A percentile compares a stretch with the other conserved stretches of the same genome.
These are phyloP conservation scores for Colletotrichum tabaci DNA, from an alignment of 2,329 filamentous ascomycete genomes.

Conservation along the genomic window DNA sequence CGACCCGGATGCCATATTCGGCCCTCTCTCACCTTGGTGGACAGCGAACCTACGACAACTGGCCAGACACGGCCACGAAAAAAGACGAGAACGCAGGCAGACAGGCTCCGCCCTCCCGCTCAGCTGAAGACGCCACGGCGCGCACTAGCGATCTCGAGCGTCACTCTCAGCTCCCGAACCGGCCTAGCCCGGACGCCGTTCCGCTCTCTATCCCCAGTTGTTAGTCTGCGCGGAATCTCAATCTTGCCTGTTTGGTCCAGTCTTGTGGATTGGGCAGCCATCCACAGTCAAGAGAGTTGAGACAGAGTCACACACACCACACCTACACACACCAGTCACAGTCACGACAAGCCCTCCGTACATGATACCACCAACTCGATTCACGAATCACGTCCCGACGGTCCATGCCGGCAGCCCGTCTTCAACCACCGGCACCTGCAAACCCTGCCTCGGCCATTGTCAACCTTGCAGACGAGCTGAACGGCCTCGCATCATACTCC, in stretches of 20 bases:
- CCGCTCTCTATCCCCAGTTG: conserved; percentile 23
- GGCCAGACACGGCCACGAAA: neutral
- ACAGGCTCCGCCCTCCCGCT: conserved; percentile 15
- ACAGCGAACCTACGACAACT: neutral
- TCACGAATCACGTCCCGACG: neutral
- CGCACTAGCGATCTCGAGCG: conserved; percentile 22
- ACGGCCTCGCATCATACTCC: neutral
- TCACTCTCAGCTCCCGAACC: conserved; percentile 31
- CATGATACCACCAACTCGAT: neutral
- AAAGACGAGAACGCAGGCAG: conserved; percentile 11
- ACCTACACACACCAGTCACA: conserved; percentile 1
- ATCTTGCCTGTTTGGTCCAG: neutral
- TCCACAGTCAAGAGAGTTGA: conserved; percentile 4
- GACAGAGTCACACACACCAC: neutral
- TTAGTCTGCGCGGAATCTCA: conserved; percentile 35
- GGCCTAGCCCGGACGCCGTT: conserved; percentile 35
- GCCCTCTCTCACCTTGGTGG: neutral
- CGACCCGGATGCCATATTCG: neutral
- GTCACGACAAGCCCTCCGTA: neutral
- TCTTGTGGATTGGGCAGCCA: neutral
- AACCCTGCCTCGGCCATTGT: conserved; percentile 9
- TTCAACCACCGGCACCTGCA: neutral
- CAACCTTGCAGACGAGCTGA: conserved; percentile 37
- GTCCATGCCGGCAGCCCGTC: neutral
- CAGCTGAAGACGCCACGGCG: conserved; percentile 36